Evolutionary conservation across 2,329 filamentous ascomycete species (phyloP), one percentile per base, ranked within the genome.

Genomic region (Colletotrichum aenigma): DNA sequence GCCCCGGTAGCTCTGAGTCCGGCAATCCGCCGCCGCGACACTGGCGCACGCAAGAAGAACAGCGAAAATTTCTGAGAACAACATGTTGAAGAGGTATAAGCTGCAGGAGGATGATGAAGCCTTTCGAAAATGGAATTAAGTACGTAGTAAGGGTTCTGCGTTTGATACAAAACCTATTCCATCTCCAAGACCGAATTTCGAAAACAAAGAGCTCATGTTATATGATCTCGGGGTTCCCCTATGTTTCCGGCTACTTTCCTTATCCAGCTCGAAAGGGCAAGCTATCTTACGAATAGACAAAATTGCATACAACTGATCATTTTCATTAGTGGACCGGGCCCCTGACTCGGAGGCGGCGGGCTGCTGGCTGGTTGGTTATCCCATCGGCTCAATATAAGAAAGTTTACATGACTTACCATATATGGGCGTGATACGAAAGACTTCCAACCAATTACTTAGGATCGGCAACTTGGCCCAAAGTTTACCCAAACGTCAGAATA

Each of bases 51-150:
- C n/a, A 48, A 21, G 10, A 21, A 48, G n/a, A 48, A 48, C 43
- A 21, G 43, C 43, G 3, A 48, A 18, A 3, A 18, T 18, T n/a
- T 21, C 16, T 4, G 43, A 48, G 9, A 48, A 18, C 43, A 48
- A 13, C 43, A 48, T 48, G 10, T 21, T 48, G 12, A 12, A 48
- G 10, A 2, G 6, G 10, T 5, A 2, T 2, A 13, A 21, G 43
- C n/a, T 48, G n/a, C 43, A 48, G 10, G 6, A 13, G 3, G 43
- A 7, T 0, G 1, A 21, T 21, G 43, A 13, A 2, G 15, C 3
- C 34, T 4, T 15, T 4, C 3, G 0, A 36, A 36, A 15, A 36
- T 36, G 34, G 13, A 34, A 34, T 34, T 15, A 15, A 15, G 12
- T 15, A 34, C 13, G 32, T 34, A 34, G 32, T 34, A 15, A 15